A percentile compares a stretch with the other conserved stretches of the same genome.
Evolutionary conservation across 2,329 filamentous ascomycete genomes (phyloP).

Genomic region (Penicillium sp.): DNA sequence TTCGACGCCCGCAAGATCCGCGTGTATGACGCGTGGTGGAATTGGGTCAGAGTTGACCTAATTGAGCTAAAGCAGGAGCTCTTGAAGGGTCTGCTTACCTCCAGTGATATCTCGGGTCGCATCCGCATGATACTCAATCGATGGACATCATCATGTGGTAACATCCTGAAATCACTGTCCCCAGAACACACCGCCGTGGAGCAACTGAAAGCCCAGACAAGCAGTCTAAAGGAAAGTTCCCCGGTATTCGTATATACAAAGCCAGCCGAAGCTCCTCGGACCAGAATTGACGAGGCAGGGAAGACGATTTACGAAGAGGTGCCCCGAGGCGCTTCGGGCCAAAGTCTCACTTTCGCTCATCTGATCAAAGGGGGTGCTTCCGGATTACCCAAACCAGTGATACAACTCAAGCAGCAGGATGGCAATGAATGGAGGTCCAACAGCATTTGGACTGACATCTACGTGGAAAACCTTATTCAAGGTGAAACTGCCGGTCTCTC

Average conservation of each 20-base stretch:
- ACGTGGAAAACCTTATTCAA: slow-evolving; percentile 85
- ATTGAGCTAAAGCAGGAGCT: slow-evolving; percentile 99
- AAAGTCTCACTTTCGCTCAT: slow-evolving; percentile 54
- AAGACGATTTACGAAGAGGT: slow-evolving; percentile 65
- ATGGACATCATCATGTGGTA: slow-evolving; percentile 41
- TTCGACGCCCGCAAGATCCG: slow-evolving; percentile 93
- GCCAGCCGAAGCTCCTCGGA: slow-evolving; percentile 73
- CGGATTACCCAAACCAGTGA: slow-evolving; percentile 73
- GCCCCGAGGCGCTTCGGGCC: slow-evolving; percentile 77
- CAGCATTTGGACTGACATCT: slow-evolving; percentile 92
- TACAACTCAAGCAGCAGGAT: slow-evolving; percentile 96
- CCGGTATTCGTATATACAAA: slow-evolving; percentile 57
- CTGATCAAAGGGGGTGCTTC: not conserved
- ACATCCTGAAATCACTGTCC: not conserved
- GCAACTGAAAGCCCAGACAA: slow-evolving; percentile 92
- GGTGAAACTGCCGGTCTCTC: slow-evolving; percentile 82
- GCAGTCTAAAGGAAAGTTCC: slow-evolving; percentile 86
- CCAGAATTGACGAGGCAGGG: slow-evolving; percentile 82
- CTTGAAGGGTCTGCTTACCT: slow-evolving; percentile 90
- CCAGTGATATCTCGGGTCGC: slow-evolving; percentile 93
- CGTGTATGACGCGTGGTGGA: slow-evolving; percentile 97
- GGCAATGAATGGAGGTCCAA: slow-evolving; percentile 98
- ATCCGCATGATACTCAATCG: slow-evolving; percentile 94
- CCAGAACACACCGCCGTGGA: slow-evolving; percentile 55
- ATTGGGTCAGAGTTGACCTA: slow-evolving; percentile 96